Base-by-base conservation (phyloP, 2,329 filamentous ascomycete species). In the Aquanectria penicillioides region DNA sequence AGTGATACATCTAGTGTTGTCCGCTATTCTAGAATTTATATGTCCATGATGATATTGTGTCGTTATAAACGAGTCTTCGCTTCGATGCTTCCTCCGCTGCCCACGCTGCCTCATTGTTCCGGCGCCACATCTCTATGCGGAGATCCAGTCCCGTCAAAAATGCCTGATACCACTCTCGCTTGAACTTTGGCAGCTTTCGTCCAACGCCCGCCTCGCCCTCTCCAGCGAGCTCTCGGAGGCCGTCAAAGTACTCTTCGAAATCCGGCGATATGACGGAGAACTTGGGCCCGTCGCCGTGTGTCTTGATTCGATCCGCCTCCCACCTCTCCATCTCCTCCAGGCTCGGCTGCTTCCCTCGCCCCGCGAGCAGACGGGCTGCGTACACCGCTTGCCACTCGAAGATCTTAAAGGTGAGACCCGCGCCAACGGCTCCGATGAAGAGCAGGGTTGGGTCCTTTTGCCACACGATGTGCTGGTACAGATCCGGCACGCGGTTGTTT, bases 381-480 rank as follows among this genome's bases (percentile, higher is more conserved):
- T 85, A 78, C 0, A 89, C 86, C 7, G 86, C 86, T 68, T 90
- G 87, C 84, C 85, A 89, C 74, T 90, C 88, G 58, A 88, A 89
- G 23, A 89, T 80, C 68, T 87, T 89, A 75, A 91, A 90, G 0
- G 88, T 90, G 26, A 90, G 72, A 0, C 83, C 84, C 0, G 83
- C 82, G 5, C 76, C 75, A 0, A 82, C 84, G 6, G 86, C 86
- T 43, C 86, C 86, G 12, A 88, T 77, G 66, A 88, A 88, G 3
- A 83, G 72, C 11, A 88, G 73, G 0, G 79, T 82, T 0, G 85
- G 83, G 62, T 88, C 86, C 15, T 78, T 63, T 22, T 74, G 77
- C 70, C 80, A 86, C 9, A 87, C 82, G 2, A 87, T 74, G 67
- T 88, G 86, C 66, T 85, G 83, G 64, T 85, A 88, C 2, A 88